Percentiles rank a stretch among this genome's conserved stretches.
phyloP scores from a whole-genome alignment of 1,284 basidiomycete genomes.

The Mycena citricolor region DNA sequence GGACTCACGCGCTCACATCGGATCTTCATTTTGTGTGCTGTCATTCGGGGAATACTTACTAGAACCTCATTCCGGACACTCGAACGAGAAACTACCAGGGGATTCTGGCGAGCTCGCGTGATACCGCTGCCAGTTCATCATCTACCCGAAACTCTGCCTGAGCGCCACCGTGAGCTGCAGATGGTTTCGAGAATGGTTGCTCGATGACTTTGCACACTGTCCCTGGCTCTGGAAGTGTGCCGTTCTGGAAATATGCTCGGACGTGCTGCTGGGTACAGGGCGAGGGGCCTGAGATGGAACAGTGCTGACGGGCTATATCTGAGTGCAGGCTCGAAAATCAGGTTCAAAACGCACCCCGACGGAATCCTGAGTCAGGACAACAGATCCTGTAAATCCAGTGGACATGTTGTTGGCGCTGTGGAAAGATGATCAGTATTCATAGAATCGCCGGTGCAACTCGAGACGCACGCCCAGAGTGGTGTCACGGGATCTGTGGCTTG shows the following conservation, averaged over 20 bases:
- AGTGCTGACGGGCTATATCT: conserved; percentile 34
- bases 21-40: too few species aligned
- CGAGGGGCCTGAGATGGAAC: conserved; percentile 41
- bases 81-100: too few species aligned
- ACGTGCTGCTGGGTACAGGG: conserved; percentile 43
- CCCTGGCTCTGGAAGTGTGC: conserved; percentile 39
- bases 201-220: conserved; percentile 38
- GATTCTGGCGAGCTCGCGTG: too few species aligned
- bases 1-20: too few species aligned
- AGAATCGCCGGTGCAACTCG: background rate
- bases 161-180: too few species aligned
- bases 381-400: conserved; percentile 34
- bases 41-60: too few species aligned
- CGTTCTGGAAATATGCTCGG: conserved; percentile 41
- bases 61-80: too few species aligned
- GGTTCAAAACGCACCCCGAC: conserved; percentile 34
- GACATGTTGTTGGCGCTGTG: conserved; percentile 42
- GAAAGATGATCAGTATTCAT: background rate
- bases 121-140: too few species aligned
- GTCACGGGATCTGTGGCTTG: conserved; percentile 40
- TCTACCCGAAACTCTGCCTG: too few species aligned
- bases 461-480: conserved; percentile 32
- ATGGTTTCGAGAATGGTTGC: conserved; percentile 31
- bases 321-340: background rate
- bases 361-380: conserved; percentile 44